Evolutionary conservation across 2,329 filamentous ascomycete species (phyloP), one percentile per base, ranked within the genome.

Genomic region (Alternaria gaisen): DNA sequence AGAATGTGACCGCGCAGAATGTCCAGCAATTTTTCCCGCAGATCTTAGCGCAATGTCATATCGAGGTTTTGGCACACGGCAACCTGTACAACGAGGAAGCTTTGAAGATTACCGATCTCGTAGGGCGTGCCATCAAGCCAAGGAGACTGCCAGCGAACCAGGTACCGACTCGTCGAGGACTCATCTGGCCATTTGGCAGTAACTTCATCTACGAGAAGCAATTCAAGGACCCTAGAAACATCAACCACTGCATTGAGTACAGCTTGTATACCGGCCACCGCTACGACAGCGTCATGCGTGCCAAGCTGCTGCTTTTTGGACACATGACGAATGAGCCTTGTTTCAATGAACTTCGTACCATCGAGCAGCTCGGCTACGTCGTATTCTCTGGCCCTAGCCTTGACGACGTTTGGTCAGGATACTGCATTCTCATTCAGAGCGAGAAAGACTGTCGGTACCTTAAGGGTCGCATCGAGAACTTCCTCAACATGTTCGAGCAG

Each of bases 341-440:
- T 9, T 99, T 98, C 75, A 93, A 99, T 79, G 93, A 97, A 77
- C 85, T 99, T 8, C 88, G 95, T 51, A 98, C 95, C 43, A 97
- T 98, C 80, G 94, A 99, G 78, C 94, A 99, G 80, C 89, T 99
- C 7, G 95, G 95, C 12, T 99, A 99, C 71, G 92, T 99, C 54
- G 94, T 99, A 1, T 97, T 94, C 80, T 94, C 91, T 50, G 92
- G 93, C 28, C 84, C 88, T 40, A 86, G 86, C 53, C 87, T 91
- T 56, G 82, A 88, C n/a, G 93, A 91, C 0, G 94, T 91, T 0
- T 90, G 92, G 71, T 75, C 78, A 1, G 92, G 91, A 1, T 95
- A 95, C 80, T 87, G 94, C 20, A 20, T 20, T 20, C 20, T 20
- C 20, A 20, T 20, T 20, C 20, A 20, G 20, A 20, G 20, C 3